phyloP scores from a whole-genome alignment of 306 rosid genomes.

The Lotus japonicus region DNA sequence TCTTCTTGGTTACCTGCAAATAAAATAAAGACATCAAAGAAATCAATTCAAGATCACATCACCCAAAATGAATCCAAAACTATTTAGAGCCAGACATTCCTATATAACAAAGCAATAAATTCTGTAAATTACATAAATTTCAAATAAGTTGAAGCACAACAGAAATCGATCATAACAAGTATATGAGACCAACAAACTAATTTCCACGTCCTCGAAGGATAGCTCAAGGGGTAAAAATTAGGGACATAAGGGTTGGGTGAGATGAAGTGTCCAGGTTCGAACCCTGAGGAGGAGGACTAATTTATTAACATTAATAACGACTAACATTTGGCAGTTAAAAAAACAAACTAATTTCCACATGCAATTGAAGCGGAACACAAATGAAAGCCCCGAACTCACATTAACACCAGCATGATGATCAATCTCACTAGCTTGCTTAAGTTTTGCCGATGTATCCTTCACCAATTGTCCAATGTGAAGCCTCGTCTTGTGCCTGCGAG shows the following conservation, averaged over 20 bases:
- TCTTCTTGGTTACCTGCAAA: constrained; percentile 81
- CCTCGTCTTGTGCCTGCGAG: constrained; percentile 85
- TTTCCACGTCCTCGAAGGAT: too few relatives aligned
- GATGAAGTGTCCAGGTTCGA: too few relatives aligned
- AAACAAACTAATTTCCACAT: not conserved
- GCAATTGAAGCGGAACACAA: not conserved
- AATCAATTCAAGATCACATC: not conserved
- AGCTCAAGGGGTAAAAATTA: too few relatives aligned
- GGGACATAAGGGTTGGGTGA: too few relatives aligned
- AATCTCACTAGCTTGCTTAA: constrained; percentile 87
- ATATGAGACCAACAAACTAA: not conserved
- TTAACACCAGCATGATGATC: constrained; percentile 68
- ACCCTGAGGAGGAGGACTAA: too few relatives aligned
- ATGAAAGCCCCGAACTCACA: constrained; percentile 32
- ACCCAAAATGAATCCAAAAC: not conserved
- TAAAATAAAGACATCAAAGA: constrained; percentile 3
- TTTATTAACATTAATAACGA: too few relatives aligned
- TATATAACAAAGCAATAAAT: too few relatives aligned
- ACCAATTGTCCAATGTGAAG: constrained; percentile 89
- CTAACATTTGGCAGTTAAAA: too few relatives aligned
- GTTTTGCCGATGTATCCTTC: constrained; percentile 86
- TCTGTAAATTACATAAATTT: too few relatives aligned
- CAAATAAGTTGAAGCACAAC: too few relatives aligned
- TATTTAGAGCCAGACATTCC: not conserved
- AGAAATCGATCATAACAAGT: not conserved